Base-by-base conservation (phyloP, 495 filamentous ascomycete genomes). In the Aspergillus steynii region DNA sequence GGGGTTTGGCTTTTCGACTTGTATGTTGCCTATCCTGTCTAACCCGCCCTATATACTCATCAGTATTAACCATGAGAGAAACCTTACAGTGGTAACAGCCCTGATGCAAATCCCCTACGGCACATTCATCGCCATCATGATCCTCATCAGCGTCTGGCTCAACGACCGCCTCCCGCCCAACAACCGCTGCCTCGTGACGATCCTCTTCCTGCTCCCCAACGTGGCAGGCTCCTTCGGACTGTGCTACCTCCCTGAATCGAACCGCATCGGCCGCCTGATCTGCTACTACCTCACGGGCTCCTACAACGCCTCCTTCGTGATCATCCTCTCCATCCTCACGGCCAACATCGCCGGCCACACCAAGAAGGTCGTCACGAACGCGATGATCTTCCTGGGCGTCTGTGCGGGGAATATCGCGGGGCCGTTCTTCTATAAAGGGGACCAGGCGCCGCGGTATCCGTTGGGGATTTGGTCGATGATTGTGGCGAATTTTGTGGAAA, bases 281-380 rank as follows among this genome's bases (percentile, higher is more conserved):
- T 80, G 78, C 53, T 86, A 83, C 62, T 76, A 82, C 58, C 66
- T 84, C 15, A 78, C 80, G 0, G 81, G 83, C 0, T 81, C 81
- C 1, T 88, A 86, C 62, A 82, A 84, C 58, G 86, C 83, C 1
- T 82, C 85, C 0, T 85, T 82, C 34, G 82, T 85, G 12, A 70
- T 87, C 45, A 75, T 79, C 1, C 74, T 86, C 37, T 83, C 81
- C 10, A 72, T 89, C 14, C 70, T 78, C 4, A 88, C 82, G 0
- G 76, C 73, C 10, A 84, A 84, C 58, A 80, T 74, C 54, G 82
- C 75, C 0, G 80, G 84, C 1, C 83, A 87, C 50, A 84, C 83
- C 1, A 88, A 88, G 68, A 85, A 86, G 52, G 77, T 81, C 5
- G 75, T 82, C 42, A 78, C 80, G 0, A 83, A 83, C 42, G 83